phyloP scores from a whole-genome alignment of 2,329 filamentous ascomycete species.

The Verticillium klebahnii region DNA sequence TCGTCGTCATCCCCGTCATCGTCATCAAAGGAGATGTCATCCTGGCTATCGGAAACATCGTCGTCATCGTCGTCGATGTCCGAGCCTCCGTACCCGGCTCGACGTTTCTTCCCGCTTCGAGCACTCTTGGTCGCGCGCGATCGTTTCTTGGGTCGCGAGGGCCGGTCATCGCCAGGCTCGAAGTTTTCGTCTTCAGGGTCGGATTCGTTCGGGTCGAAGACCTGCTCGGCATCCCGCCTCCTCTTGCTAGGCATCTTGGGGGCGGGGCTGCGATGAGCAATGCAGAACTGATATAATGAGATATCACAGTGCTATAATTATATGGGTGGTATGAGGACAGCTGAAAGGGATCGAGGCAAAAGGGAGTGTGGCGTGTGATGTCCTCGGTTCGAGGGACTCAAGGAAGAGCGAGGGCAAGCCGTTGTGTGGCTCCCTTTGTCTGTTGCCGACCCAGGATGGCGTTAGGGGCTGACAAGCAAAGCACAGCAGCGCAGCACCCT shows the following conservation, averaged over 20 bases:
- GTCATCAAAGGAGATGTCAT: constrained; percentile 43
- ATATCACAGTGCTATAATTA: not conserved
- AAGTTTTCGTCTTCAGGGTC: constrained; percentile 65
- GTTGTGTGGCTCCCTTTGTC: not conserved
- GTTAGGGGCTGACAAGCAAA: not conserved
- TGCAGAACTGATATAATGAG: not conserved
- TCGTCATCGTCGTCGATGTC: constrained; percentile 61
- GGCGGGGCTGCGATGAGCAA: not conserved
- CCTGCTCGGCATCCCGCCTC: constrained; percentile 50
- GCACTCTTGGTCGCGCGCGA: constrained; percentile 21
- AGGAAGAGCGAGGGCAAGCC: not conserved
- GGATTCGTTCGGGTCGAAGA: constrained; percentile 62
- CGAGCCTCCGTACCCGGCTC: constrained; percentile 49
- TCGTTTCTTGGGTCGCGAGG: constrained; percentile 34
- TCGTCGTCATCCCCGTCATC: constrained; percentile 36
- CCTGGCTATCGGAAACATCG: constrained; percentile 48
- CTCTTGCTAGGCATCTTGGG: constrained; percentile 45
- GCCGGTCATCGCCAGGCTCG: constrained; percentile 45
- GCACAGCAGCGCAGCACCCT: not conserved
- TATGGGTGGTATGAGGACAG: not conserved
- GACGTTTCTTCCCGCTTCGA: constrained; percentile 33
- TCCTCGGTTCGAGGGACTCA: not conserved
- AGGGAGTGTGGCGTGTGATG: not conserved
- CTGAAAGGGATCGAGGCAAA: not conserved
- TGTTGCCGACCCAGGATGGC: not conserved